phyloP scores from a whole-genome alignment of 176 grass and related monocot genomes.

The Chrysopogon serrulatus region DNA sequence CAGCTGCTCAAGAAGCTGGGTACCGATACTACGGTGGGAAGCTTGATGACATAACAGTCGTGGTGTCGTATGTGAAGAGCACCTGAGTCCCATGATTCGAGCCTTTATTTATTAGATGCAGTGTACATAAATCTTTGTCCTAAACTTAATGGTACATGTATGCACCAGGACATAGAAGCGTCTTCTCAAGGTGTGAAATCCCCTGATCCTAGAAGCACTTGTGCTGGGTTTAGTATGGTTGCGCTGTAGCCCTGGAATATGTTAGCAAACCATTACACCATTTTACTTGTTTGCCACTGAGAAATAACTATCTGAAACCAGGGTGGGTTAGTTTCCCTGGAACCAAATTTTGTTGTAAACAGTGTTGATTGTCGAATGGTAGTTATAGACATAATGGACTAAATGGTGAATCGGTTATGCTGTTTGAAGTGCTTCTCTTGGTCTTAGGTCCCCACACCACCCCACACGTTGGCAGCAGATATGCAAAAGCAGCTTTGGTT shows the following conservation, averaged over 20 bases:
- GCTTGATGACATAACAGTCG: conserved; percentile 89
- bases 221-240: neutral
- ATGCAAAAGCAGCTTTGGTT: too few species aligned
- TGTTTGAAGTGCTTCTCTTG: neutral
- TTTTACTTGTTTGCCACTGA: neutral
- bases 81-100: neutral
- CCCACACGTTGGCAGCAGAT: too few species aligned
- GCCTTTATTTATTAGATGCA: conserved; percentile 17
- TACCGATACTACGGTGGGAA: conserved; percentile 94
- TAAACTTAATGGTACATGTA: conserved; percentile 1
- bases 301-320: neutral
- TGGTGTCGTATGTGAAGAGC: conserved; percentile 67
- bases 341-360: conserved; percentile 39
- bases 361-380: neutral
- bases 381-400: neutral
- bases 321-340: neutral
- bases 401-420: neutral
- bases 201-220: neutral
- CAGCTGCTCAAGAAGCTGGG: conserved; percentile 91
- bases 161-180: conserved; percentile 13
- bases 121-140: conserved; percentile 30
- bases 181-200: conserved; percentile 4
- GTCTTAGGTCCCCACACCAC: too few species aligned
- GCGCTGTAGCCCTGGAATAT: conserved; percentile 6
- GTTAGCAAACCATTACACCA: conserved; percentile 23